Evolutionary conservation across 306 rosid genomes (phyloP), one percentile per base, ranked within the genome.

Genomic region (Coriaria nepalensis): DNA sequence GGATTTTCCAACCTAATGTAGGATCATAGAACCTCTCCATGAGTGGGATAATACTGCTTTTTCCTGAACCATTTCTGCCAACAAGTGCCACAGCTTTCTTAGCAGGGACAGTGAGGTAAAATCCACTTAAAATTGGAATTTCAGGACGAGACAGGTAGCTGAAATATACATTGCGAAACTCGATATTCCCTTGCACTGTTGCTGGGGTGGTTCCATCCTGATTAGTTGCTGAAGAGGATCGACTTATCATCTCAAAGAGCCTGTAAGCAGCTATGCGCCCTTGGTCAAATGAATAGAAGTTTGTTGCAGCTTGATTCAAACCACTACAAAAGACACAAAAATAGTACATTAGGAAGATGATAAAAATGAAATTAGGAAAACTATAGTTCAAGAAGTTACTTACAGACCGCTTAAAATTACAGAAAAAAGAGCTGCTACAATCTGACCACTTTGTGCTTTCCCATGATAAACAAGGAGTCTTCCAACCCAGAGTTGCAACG

Each of bases 191-290:
- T 67, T 85, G 98, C 43, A 92, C 93, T 20, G 77, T 61, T 64
- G 29, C 69, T 43, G 77, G 94, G 45, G 76, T 58, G 56, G 75
- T 65, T 53, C 98, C 96, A 46, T 92, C 98, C 2, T 79, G 83
- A 71, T 85, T 74, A 77, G 67, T 69, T 33, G 81, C 72, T 40
- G 98, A 85, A 58, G 94, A 79, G 44, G 98, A 92, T 43, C 98
- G 82, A 75, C 90, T 85, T 72, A 92, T 92, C 98, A 92, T 92
- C 87, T 92, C 98, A 78, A 62, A 92, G 49, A 92, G 82, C 72
- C 98, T 82, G 71, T 75, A 92, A 54, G 98, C 98, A 68, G 98
- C 98, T 69, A 92, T 85, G 53, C 98, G 70, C 65, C 98, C 98
- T 75, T 92, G 98, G 59, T 92, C 98, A 78, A 92, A 92, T 53